Percentiles rank a stretch among this genome's conserved stretches.
phyloP scores from a whole-genome alignment of 78 protist species.

The Dictyostelium intermedium region DNA sequence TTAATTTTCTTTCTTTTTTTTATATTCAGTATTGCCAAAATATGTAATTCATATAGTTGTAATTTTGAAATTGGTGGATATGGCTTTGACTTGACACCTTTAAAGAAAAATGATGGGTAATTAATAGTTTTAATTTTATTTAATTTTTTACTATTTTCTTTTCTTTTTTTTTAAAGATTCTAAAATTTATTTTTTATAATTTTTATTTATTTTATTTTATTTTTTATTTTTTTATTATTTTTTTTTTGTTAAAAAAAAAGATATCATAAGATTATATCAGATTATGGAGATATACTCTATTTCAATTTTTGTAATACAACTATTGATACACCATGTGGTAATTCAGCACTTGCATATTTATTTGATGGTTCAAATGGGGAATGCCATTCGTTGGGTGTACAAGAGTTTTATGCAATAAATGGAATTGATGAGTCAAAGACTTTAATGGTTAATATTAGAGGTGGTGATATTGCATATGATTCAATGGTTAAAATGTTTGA shows the following conservation, averaged over 20 bases:
- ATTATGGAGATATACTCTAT: not conserved
- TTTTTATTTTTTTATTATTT: not conserved
- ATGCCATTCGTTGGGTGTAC: not conserved
- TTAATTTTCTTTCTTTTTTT: not conserved
- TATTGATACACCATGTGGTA: not conserved
- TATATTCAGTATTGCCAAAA: not conserved
- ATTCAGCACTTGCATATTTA: not conserved
- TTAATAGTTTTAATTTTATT: not conserved
- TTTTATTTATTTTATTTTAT: not conserved
- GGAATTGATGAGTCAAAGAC: not conserved
- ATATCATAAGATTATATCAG: not conserved
- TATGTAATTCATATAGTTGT: not conserved
- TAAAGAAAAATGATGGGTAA: not conserved
- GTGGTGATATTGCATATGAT: not conserved
- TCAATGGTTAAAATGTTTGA: not conserved
- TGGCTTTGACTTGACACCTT: not conserved
- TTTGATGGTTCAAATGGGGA: not conserved
- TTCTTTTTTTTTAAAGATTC: no score
- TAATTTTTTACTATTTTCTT: not conserved
- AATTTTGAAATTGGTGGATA: not conserved
- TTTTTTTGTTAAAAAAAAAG: not conserved
- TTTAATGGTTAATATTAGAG: not conserved
- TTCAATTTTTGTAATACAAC: not conserved
- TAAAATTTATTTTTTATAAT: no score
- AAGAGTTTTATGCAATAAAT: not conserved